A percentile compares a stretch with the other conserved stretches of the same genome.
Evolutionary conservation across 352 stramenopile genomes (phyloP).

Genomic region (Globisporangium lucens): DNA sequence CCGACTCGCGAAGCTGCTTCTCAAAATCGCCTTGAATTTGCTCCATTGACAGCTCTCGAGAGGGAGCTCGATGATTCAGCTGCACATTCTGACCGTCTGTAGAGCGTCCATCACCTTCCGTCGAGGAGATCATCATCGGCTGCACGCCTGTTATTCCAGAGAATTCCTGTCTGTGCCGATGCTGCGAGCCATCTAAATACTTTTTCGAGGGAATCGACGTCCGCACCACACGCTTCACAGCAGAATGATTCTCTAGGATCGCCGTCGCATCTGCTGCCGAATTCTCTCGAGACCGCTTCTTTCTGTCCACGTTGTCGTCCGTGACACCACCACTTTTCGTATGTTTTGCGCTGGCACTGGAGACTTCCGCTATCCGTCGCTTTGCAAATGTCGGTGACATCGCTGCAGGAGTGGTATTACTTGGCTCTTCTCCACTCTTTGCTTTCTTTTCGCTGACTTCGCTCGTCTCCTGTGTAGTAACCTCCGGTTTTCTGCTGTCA

Average conservation of each 20-base stretch:
- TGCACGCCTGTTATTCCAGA: background rate
- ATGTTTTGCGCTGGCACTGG: background rate
- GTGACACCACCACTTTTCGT: constrained; percentile 6
- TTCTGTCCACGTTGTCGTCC: constrained; percentile 19
- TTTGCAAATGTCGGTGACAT: background rate
- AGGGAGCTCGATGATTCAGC: constrained; percentile 4
- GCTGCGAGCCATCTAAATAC: constrained; percentile 36
- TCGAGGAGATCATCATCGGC: constrained; percentile 5
- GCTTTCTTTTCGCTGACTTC: background rate
- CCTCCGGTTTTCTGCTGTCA: background rate
- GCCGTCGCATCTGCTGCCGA: constrained; percentile 7
- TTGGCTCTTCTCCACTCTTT: background rate
- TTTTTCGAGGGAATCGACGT: constrained; percentile 42
- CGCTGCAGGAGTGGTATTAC: background rate
- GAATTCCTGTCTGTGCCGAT: constrained; percentile 30
- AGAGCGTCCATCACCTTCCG: background rate
- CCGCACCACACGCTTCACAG: constrained; percentile 29
- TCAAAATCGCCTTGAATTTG: constrained; percentile 36
- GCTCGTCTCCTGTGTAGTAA: background rate
- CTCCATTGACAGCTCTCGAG: constrained; percentile 21
- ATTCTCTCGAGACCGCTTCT: constrained; percentile 16
- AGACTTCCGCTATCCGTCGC: background rate
- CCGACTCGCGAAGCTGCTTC: constrained; percentile 39
- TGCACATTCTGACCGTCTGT: background rate
- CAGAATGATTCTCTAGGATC: constrained; percentile 4